Base-by-base conservation (phyloP, 371 early-diverging fungal genomes). In the Rhizomucor pusillus region DNA sequence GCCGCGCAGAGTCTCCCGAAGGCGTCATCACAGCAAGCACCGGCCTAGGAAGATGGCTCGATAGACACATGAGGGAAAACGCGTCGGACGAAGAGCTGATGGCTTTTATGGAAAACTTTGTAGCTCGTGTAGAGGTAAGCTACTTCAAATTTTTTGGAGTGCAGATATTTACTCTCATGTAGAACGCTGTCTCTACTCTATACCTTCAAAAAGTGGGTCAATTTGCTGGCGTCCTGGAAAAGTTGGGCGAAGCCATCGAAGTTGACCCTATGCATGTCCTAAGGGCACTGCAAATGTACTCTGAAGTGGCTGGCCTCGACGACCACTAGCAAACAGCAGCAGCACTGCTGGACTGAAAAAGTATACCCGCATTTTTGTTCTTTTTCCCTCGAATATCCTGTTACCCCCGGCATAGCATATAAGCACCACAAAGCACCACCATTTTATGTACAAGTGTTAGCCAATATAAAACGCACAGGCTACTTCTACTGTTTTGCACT, bases 61-160 rank as follows among this genome's bases (percentile, higher is more conserved):
- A 62, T 43, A 36, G 36, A 11, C 56, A 62, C 20, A 60, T 54
- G 18, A 60, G 48, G 23, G 40, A 41, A 49, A 69, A 77, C 50
- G 79, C 80, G 10, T 70, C 77, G 12, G 85, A 85, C 60, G 77
- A 77, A 33, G 85, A 85, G 34, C 65, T 87, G 7, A 43, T 79
- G 36, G 47, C 64, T 10, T 65, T 87, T 36, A 77, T 81, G 51
- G 85, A 85, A 52, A 80, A 80, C 50, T 77, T 80, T 52, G 73
- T 87, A 22, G 69, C 79, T 2, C 68, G 85, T 41, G 77, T 85
- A 37, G 87, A 87, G 72, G 76, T 75, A 68, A 69, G 20, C 13
- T 46, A n/a, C n/a, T n/a, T n/a, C n/a, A n/a, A n/a, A n/a, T n/a
- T n/a, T n/a, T n/a, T n/a, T n/a, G n/a, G n/a, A n/a, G n/a, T n/a